A percentile compares a stretch with the other conserved stretches of the same genome.
These are phyloP conservation scores for Diutina catenulata DNA, from an alignment of 1,139 yeast genomes.

Conservation along the genomic window DNA sequence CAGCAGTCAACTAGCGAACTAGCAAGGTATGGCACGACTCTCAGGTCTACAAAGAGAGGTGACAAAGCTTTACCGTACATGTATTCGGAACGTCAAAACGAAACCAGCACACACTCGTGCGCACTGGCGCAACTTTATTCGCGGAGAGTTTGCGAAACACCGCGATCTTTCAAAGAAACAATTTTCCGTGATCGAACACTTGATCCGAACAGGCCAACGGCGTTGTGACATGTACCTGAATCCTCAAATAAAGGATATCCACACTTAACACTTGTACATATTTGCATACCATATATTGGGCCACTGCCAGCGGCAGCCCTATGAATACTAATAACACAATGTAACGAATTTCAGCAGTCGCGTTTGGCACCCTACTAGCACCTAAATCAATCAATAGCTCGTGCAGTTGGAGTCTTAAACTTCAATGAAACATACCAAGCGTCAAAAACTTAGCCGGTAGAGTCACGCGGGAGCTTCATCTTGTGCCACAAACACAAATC, in stretches of 20 bases:
- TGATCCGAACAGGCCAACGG: constrained; percentile 65
- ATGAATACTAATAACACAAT: no score
- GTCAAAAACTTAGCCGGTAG: no score
- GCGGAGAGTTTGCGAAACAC: constrained; percentile 55
- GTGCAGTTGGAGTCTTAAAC: no score
- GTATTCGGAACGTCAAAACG: constrained; percentile 39
- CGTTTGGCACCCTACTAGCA: no score
- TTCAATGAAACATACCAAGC: no score
- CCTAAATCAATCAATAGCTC: no score
- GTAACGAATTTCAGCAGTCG: no score
- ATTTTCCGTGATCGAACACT: constrained; percentile 77
- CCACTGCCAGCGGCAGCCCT: no score
- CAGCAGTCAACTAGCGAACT: no score
- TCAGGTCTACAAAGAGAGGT: constrained; percentile 61
- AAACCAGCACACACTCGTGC: constrained; percentile 39
- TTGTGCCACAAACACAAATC: no score
- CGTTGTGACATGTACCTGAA: constrained; percentile 63
- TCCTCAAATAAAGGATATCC: constrained; percentile 55
- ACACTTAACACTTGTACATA: constrained; percentile 11
- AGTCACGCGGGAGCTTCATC: no score
- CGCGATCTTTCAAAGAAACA: constrained; percentile 58
- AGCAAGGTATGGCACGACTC: constrained; percentile 34
- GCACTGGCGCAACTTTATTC: constrained; percentile 36
- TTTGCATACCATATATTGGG: no score
- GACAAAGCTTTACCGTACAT: constrained; percentile 45